These are phyloP conservation scores for Pleurotus tuber-regium DNA, from an alignment of 768 basidiomycete species.

Conservation along the genomic window DNA sequence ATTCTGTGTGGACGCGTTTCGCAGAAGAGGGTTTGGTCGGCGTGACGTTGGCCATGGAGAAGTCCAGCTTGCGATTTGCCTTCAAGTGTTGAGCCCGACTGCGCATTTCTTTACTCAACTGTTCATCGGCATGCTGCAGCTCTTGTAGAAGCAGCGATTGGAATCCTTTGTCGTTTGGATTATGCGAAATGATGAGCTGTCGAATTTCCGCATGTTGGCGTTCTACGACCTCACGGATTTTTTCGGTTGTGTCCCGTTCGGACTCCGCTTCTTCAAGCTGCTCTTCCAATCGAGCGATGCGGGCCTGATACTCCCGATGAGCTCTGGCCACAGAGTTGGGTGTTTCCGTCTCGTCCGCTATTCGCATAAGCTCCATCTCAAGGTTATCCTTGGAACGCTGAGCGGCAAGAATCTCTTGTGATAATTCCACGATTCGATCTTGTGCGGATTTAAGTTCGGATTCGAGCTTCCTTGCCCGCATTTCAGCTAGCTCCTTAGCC, in stretches of 20 bases:
- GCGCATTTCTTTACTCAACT: conserved; percentile 50
- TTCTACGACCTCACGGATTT: conserved; percentile 61
- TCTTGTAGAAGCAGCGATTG: conserved; percentile 61
- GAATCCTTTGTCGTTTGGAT: conserved; percentile 59
- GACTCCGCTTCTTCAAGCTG: conserved; percentile 58
- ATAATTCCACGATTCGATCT: conserved; percentile 54
- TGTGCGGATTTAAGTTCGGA: conserved; percentile 55
- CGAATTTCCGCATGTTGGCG: conserved; percentile 73
- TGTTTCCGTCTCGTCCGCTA: conserved; percentile 59
- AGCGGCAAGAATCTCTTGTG: conserved; percentile 47
- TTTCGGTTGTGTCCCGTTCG: conserved; percentile 44
- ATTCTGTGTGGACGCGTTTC: conserved; percentile 33
- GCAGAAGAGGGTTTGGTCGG: conserved; percentile 45
- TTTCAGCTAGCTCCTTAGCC: conserved; percentile 63
- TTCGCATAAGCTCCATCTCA: conserved; percentile 62
- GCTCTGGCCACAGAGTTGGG: conserved; percentile 54
- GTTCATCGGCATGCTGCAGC: conserved; percentile 59
- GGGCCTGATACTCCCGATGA: conserved; percentile 61
- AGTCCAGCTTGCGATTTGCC: conserved; percentile 30
- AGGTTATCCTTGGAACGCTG: conserved; percentile 64
- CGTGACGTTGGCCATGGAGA: conserved; percentile 41
- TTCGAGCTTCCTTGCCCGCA: conserved; percentile 57
- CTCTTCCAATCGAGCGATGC: conserved; percentile 60
- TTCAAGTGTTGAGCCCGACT: conserved; percentile 32
- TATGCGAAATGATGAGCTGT: conserved; percentile 55